These are phyloP conservation scores for Sphaerostilbella broomeana DNA, from an alignment of 2,329 filamentous ascomycete species.

Conservation along the genomic window DNA sequence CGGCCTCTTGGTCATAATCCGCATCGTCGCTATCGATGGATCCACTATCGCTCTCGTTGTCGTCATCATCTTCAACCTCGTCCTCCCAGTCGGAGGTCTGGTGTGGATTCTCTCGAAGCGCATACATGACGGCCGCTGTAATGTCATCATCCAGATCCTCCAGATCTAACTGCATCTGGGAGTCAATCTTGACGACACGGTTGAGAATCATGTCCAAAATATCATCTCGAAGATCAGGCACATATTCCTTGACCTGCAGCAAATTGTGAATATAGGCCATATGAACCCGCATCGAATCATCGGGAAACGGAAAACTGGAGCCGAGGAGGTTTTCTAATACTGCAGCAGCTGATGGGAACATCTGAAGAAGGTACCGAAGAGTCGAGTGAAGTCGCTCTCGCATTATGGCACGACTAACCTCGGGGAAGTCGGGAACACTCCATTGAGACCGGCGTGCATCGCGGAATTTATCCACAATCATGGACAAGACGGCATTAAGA, in stretches of 20 bases:
- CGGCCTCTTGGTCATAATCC: constrained; percentile 56
- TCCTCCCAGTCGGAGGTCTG: constrained; percentile 32
- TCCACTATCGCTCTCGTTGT: constrained; percentile 62
- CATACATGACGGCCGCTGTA: constrained; percentile 63
- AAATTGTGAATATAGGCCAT: constrained; percentile 85
- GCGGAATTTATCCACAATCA: constrained; percentile 74
- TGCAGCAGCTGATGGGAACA: constrained; percentile 72
- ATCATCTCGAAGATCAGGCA: constrained; percentile 69
- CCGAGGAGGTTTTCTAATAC: constrained; percentile 62
- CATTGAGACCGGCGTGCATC: constrained; percentile 41
- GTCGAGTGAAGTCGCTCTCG: constrained; percentile 69
- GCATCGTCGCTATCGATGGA: constrained; percentile 65
- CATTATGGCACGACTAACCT: constrained; percentile 57
- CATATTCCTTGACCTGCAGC: constrained; percentile 68
- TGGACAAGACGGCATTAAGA: constrained; percentile 65
- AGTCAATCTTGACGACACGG: constrained; percentile 86
- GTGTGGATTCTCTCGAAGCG: constrained; percentile 26
- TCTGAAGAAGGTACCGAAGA: constrained; percentile 67
- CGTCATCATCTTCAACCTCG: constrained; percentile 41
- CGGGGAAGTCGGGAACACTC: constrained; percentile 46
- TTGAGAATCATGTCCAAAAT: constrained; percentile 79
- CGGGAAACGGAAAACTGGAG: constrained; percentile 66
- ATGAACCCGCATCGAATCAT: constrained; percentile 71
- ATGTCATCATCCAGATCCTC: constrained; percentile 89
- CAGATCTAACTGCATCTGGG: constrained; percentile 88